Evolutionary conservation across 1,284 basidiomycete species (phyloP).

Genomic region (Rhodotorula sp.): DNA sequence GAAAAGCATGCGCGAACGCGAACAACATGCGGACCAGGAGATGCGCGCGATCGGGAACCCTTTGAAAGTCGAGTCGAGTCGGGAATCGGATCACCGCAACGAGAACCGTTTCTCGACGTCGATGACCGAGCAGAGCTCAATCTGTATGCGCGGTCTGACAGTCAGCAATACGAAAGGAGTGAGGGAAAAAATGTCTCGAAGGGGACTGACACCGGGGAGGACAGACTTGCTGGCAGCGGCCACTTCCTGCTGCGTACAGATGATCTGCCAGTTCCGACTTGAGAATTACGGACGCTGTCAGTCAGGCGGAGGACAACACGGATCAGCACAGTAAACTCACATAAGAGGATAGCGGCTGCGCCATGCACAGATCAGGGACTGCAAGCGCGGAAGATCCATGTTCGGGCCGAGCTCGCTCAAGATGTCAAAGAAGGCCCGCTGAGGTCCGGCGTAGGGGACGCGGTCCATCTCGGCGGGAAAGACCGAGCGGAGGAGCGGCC

Average conservation of each 20-base stretch:
- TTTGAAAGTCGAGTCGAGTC: not conserved
- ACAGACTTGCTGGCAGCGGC: not conserved
- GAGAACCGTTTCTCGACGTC: conserved; percentile 4
- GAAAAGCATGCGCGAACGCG: not conserved
- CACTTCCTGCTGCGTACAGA: conserved; percentile 19
- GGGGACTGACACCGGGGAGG: conserved; percentile 13
- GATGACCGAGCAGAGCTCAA: conserved; percentile 10
- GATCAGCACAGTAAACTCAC: not conserved
- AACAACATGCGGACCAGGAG: not conserved
- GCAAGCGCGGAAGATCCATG: conserved; percentile 7
- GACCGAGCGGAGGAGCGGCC: not conserved
- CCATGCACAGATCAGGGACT: conserved; percentile 10
- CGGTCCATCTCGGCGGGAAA: conserved; percentile 4
- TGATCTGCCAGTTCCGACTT: conserved; percentile 27
- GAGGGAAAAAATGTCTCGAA: no score
- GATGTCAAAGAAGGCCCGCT: not conserved
- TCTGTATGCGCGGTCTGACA: not conserved
- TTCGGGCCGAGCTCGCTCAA: not conserved
- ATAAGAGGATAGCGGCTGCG: conserved; percentile 12
- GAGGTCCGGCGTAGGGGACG: not conserved
- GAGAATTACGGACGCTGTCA: no score
- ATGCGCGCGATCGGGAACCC: not conserved
- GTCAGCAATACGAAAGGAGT: not conserved
- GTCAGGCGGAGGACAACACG: no score
- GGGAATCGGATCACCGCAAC: not conserved